phyloP scores from a whole-genome alignment of 202 grass and related monocot genomes.

The Zizania palustris region DNA sequence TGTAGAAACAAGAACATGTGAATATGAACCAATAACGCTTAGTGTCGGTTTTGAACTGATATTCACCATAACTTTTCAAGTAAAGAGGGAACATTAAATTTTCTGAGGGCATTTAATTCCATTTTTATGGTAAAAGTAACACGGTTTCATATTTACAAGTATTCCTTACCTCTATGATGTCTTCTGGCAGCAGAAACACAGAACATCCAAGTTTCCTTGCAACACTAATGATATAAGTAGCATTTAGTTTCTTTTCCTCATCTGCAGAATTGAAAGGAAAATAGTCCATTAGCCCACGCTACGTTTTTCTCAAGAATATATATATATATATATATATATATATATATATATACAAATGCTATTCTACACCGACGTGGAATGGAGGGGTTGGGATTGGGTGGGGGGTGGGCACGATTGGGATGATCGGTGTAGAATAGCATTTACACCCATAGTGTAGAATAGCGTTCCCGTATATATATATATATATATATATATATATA shows the following conservation, averaged over 20 bases:
- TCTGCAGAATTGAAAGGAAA: conserved; percentile 48
- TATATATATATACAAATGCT: conserved; percentile 26
- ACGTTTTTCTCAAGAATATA: background rate
- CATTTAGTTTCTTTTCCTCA: conserved; percentile 93
- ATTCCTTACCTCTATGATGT: conserved; percentile 89
- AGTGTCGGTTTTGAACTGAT: background rate
- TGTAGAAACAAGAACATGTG: conserved; percentile 45
- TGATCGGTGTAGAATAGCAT: too few species aligned
- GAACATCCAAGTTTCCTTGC: conserved; percentile 96
- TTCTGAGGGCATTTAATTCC: background rate
- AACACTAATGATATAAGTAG: conserved; percentile 95
- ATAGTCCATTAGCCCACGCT: background rate
- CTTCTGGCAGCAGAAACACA: conserved; percentile 94
- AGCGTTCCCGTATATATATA: too few species aligned
- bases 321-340: conserved; percentile 25
- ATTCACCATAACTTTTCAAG: background rate
- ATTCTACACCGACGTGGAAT: too few species aligned
- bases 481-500: too few species aligned
- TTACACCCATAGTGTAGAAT: too few species aligned
- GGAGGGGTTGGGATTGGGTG: too few species aligned
- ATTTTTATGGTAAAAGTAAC: background rate
- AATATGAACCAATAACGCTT: background rate
- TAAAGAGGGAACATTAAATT: background rate
- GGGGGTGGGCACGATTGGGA: too few species aligned
- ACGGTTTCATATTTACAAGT: background rate